Evolutionary conservation across 306 rosid species (phyloP).

Genomic region (Cicer arietinum): DNA sequence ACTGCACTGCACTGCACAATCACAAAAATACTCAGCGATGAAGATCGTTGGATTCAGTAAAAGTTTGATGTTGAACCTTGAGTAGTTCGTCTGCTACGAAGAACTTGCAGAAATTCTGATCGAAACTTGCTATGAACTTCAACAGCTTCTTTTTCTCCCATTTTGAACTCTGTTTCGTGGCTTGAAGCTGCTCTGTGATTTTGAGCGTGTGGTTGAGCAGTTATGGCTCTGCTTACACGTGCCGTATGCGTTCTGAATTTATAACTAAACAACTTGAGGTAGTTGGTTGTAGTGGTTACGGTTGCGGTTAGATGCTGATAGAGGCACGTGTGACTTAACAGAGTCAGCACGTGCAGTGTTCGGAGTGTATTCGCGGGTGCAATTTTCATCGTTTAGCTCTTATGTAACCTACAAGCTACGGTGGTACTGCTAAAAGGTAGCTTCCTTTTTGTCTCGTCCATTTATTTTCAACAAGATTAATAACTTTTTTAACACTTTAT

Average conservation of each 20-base stretch:
- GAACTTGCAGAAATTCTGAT: conserved; percentile 56
- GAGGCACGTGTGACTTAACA: conserved; percentile 45
- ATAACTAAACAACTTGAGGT: conserved; percentile 24
- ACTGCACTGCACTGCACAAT: neutral
- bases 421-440: neutral
- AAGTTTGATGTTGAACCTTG: conserved; percentile 51
- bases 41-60: neutral
- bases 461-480: neutral
- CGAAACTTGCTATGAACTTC: conserved; percentile 57
- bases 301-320: neutral
- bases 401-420: neutral
- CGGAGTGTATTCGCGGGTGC: neutral
- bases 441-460: neutral
- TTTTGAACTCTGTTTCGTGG: conserved; percentile 35
- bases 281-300: conserved; percentile 4
- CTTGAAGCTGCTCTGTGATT: neutral
- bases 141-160: conserved; percentile 46
- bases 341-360: conserved; percentile 45
- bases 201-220: conserved; percentile 4
- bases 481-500: neutral
- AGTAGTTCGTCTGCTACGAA: conserved; percentile 55
- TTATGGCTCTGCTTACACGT: neutral
- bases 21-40: neutral
- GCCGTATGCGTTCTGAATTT: conserved; percentile 27
- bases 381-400: conserved; percentile 6